Conservation (phyloP, 2,329 filamentous ascomycete species). For the Aspergillus caelatus region DNA sequence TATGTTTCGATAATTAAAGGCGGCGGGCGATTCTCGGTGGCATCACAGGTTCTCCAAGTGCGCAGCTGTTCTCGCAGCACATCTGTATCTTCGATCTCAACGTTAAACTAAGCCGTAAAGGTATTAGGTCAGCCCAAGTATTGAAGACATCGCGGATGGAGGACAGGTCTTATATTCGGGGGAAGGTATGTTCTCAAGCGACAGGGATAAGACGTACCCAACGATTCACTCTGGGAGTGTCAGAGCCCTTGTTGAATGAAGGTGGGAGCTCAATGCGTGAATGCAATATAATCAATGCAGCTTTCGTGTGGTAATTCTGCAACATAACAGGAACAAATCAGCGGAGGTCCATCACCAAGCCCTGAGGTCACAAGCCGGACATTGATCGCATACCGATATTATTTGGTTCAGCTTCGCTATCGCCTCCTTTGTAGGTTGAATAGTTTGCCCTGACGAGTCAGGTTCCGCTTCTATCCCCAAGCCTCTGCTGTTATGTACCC, state of each 20-base stretch:
- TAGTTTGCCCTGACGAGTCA: constrained; percentile 44
- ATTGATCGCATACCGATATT: constrained; percentile 68
- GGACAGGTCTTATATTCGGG: neutral
- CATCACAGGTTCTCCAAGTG: constrained; percentile 79
- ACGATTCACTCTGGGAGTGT: constrained; percentile 72
- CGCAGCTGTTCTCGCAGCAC: constrained; percentile 79
- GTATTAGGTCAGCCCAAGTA: neutral
- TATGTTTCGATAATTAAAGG: constrained; percentile 90
- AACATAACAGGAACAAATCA: constrained; percentile 22
- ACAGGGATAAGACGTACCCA: constrained; percentile 65
- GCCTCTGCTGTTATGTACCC: constrained; percentile 53
- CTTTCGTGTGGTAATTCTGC: constrained; percentile 90
- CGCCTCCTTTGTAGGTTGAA: constrained; percentile 65
- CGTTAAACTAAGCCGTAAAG: constrained; percentile 73
- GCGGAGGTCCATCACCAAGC: constrained; percentile 9
- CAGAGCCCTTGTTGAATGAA: constrained; percentile 58
- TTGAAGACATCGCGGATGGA: neutral
- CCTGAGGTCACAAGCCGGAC: neutral
- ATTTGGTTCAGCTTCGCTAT: constrained; percentile 88
- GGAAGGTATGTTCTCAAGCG: neutral
- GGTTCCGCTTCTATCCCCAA: constrained; percentile 54
- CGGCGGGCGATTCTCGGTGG: constrained; percentile 74
- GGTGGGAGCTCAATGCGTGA: constrained; percentile 73
- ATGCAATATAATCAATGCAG: constrained; percentile 79
- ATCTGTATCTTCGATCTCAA: constrained; percentile 91